A percentile compares a stretch with the other conserved stretches of the same genome.
Conservation (phyloP, 495 filamentous ascomycete species). For the Pyrenula massariospora region DNA sequence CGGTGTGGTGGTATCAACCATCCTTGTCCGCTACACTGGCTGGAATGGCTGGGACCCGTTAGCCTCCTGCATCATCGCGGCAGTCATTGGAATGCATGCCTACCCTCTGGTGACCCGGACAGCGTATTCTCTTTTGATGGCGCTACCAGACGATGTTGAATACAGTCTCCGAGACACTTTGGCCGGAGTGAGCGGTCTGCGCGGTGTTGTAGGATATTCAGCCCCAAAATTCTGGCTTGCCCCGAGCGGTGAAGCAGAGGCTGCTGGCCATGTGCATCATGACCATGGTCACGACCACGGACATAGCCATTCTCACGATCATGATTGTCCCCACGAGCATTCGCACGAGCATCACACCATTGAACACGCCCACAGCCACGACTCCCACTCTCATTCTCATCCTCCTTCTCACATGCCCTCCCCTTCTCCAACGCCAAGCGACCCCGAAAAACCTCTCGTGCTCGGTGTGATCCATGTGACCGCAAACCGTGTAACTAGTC, state of each 20-base stretch:
- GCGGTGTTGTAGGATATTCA: slow-evolving; percentile 76
- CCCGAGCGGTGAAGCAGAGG: slow-evolving; percentile 36
- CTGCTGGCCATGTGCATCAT: slow-evolving; percentile 15
- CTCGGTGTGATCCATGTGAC: slow-evolving; percentile 77
- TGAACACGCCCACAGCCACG: slow-evolving; percentile 8
- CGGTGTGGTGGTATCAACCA: slow-evolving; percentile 85
- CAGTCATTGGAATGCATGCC: slow-evolving; percentile 81
- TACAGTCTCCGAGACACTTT: slow-evolving; percentile 80
- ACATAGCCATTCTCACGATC: slow-evolving; percentile 9
- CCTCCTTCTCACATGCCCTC: slow-evolving; percentile 12
- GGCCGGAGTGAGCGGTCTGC: slow-evolving; percentile 66
- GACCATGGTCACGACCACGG: slow-evolving; percentile 17
- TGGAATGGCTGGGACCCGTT: slow-evolving; percentile 96
- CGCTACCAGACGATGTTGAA: slow-evolving; percentile 74
- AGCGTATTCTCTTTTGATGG: slow-evolving; percentile 69
- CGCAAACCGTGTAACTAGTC: slow-evolving; percentile 52
- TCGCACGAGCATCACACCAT: slow-evolving; percentile 13
- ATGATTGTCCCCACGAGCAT: slow-evolving; percentile 10
- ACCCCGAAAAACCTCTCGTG: slow-evolving; percentile 34
- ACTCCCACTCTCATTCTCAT: slow-evolving; percentile 5
- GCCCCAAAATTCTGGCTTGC: slow-evolving; percentile 93
- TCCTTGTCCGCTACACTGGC: slow-evolving; percentile 70
- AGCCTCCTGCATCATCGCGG: slow-evolving; percentile 85
- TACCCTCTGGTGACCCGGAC: slow-evolving; percentile 79
- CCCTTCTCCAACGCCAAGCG: slow-evolving; percentile 9